A percentile compares a stretch with the other conserved stretches of the same genome.
Conservation (phyloP, 2,329 filamentous ascomycete species). For the Plenodomus lindquistii region DNA sequence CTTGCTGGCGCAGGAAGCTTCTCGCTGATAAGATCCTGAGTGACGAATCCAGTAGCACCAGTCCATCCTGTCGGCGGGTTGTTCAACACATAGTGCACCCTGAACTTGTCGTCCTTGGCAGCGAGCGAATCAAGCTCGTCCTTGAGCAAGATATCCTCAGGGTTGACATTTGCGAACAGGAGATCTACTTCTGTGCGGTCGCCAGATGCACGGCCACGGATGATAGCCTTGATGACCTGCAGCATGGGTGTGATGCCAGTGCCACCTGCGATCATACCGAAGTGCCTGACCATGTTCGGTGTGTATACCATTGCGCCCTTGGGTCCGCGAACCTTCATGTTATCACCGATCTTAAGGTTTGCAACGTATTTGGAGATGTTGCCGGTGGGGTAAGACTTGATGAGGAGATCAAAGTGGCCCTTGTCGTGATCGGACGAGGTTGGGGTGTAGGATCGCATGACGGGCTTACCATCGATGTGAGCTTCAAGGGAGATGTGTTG, state of each 20-base stretch:
- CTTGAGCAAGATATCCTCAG: conserved; percentile 88
- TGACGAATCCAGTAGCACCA: conserved; percentile 93
- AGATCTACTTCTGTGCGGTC: conserved; percentile 85
- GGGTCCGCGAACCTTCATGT: conserved; percentile 87
- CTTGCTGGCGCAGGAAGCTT: conserved; percentile 78
- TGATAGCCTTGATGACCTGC: conserved; percentile 87
- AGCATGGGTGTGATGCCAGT: conserved; percentile 99
- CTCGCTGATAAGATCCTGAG: conserved; percentile 90
- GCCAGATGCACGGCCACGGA: conserved; percentile 72
- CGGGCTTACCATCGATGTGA: conserved; percentile 46
- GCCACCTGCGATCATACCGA: conserved; percentile 97
- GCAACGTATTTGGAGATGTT: conserved; percentile 97
- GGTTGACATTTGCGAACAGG: conserved; percentile 95
- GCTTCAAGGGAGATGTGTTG: conserved; percentile 97
- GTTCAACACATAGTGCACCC: conserved; percentile 94
- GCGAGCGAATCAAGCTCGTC: conserved; percentile 85
- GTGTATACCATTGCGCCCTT: conserved; percentile 98
- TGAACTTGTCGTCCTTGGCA: conserved; percentile 77
- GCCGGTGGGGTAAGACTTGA: conserved; percentile 96
- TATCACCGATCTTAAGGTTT: conserved; percentile 73
- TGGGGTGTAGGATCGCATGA: conserved; percentile 49
- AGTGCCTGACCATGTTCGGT: conserved; percentile 93
- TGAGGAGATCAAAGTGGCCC: conserved; percentile 92
- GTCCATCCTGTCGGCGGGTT: conserved; percentile 91
- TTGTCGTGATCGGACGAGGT: conserved; percentile 54